Conservation (phyloP, 1,284 basidiomycete species). For the Sporisorium iseilematis-ciliati region DNA sequence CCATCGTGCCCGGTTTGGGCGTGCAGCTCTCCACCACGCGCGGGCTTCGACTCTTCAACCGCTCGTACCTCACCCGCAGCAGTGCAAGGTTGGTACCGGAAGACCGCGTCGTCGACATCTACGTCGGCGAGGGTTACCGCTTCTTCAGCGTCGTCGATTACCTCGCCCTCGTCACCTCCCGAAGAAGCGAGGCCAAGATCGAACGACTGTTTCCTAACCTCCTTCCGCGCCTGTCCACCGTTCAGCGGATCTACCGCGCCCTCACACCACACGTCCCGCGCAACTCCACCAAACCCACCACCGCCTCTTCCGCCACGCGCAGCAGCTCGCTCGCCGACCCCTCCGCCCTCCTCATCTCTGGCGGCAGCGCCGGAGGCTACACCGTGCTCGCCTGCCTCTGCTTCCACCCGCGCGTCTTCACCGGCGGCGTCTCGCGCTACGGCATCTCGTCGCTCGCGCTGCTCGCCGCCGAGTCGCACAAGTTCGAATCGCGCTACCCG, state of each 20-base stretch:
- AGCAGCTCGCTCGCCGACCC: slow-evolving; percentile 39
- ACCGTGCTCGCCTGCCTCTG: slow-evolving; percentile 74
- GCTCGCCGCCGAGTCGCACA: slow-evolving; percentile 74
- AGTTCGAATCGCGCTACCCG: slow-evolving; percentile 76
- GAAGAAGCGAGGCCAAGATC: slow-evolving; percentile 2
- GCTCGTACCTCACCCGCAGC: background rate
- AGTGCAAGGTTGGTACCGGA: slow-evolving; percentile 41
- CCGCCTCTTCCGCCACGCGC: no score
- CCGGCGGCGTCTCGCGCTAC: slow-evolving; percentile 39
- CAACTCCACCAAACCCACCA: no score
- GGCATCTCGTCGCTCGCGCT: slow-evolving; percentile 38
- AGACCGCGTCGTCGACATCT: slow-evolving; percentile 59
- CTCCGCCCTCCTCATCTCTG: slow-evolving; percentile 37
- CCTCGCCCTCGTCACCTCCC: slow-evolving; percentile 39
- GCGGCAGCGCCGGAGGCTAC: slow-evolving; percentile 75
- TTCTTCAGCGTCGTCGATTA: slow-evolving; percentile 59
- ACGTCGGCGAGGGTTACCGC: slow-evolving; percentile 55
- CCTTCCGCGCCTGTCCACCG: slow-evolving; percentile 32
- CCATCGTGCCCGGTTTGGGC: slow-evolving; percentile 52
- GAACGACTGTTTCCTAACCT: slow-evolving; percentile 37
- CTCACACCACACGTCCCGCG: slow-evolving; percentile 29
- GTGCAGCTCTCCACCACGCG: slow-evolving; percentile 55
- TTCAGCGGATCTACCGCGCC: slow-evolving; percentile 40
- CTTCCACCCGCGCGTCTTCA: slow-evolving; percentile 41
- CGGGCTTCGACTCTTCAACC: slow-evolving; percentile 21